A percentile compares a stretch with the other conserved stretches of the same genome.
These are phyloP conservation scores for Magnaporthiopsis rhizophila DNA, from an alignment of 2,329 filamentous ascomycete genomes.

Conservation along the genomic window DNA sequence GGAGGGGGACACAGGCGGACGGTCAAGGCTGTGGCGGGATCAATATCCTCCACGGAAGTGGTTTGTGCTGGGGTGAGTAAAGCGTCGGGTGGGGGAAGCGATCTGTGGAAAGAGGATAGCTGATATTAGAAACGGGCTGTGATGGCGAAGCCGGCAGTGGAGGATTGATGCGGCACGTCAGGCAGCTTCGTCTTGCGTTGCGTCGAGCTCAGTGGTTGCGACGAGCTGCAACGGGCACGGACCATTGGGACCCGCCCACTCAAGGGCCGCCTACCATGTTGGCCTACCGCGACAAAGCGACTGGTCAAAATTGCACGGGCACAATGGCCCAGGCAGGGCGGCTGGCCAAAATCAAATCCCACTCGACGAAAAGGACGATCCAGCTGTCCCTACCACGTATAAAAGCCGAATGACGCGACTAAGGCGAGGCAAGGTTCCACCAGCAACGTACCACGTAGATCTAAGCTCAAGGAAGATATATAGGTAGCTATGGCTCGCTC, in stretches of 20 bases:
- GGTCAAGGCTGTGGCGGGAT: not conserved
- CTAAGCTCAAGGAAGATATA: too few species aligned
- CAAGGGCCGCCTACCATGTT: not conserved
- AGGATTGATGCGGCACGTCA: slow-evolving; percentile 29
- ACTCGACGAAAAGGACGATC: not conserved
- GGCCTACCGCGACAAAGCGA: not conserved
- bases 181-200: slow-evolving; percentile 29
- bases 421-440: not conserved
- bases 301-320: not conserved
- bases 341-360: not conserved
- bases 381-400: not conserved
- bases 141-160: not conserved
- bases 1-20: not conserved
- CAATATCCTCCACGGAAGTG: not conserved
- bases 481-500: too few species aligned
- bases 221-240: slow-evolving; percentile 2
- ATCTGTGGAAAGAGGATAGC: not conserved
- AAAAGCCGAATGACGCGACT: not conserved
- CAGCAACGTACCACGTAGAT: too few species aligned
- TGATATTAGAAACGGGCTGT: not conserved
- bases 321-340: too few species aligned
- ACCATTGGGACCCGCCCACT: not conserved
- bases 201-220: not conserved
- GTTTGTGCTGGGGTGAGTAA: not conserved
- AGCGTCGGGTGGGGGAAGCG: not conserved